Evolutionary conservation across 1,139 yeast genomes (phyloP).

Genomic region (Kluyveromyces sp.): DNA sequence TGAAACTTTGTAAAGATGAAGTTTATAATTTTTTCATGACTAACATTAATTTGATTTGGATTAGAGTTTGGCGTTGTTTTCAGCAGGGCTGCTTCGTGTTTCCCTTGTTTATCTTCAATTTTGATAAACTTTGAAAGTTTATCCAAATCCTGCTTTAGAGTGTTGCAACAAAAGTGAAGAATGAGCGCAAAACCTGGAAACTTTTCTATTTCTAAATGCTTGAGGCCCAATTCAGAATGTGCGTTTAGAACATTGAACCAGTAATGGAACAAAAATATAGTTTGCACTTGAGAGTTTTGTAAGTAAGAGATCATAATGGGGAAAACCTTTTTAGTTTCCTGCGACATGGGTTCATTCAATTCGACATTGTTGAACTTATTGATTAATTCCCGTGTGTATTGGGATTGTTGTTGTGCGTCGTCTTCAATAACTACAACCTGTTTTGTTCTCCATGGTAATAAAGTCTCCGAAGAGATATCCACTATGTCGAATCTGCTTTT

Average conservation of each 20-base stretch:
- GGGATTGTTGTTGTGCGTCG: not conserved
- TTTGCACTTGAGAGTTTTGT: slow-evolving; percentile 22
- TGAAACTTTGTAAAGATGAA: slow-evolving; percentile 21
- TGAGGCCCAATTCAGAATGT: slow-evolving; percentile 3
- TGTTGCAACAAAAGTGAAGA: slow-evolving; percentile 12
- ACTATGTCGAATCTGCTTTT: slow-evolving; percentile 6
- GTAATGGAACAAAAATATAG: slow-evolving; percentile 28
- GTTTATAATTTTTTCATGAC: slow-evolving; percentile 15
- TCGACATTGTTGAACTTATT: not conserved
- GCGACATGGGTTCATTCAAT: not conserved
- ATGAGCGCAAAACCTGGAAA: slow-evolving; percentile 19
- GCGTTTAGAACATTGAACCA: slow-evolving; percentile 21
- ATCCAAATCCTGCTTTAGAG: slow-evolving; percentile 16
- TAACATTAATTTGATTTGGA: slow-evolving; percentile 3
- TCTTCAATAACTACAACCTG: slow-evolving; percentile 5
- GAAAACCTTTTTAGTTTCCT: slow-evolving; percentile 11
- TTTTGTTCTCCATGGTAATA: slow-evolving; percentile 20
- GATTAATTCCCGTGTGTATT: not conserved
- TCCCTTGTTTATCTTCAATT: slow-evolving; percentile 9
- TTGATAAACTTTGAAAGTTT: slow-evolving; percentile 15
- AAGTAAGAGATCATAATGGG: slow-evolving; percentile 27
- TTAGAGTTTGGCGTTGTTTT: slow-evolving; percentile 6
- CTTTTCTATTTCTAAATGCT: slow-evolving; percentile 1
- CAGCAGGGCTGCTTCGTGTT: slow-evolving; percentile 3
- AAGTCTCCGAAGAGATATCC: slow-evolving; percentile 1